These are phyloP conservation scores for Allomyces macrogynus DNA, from an alignment of 192 early-diverging fungal genomes.

Conservation along the genomic window DNA sequence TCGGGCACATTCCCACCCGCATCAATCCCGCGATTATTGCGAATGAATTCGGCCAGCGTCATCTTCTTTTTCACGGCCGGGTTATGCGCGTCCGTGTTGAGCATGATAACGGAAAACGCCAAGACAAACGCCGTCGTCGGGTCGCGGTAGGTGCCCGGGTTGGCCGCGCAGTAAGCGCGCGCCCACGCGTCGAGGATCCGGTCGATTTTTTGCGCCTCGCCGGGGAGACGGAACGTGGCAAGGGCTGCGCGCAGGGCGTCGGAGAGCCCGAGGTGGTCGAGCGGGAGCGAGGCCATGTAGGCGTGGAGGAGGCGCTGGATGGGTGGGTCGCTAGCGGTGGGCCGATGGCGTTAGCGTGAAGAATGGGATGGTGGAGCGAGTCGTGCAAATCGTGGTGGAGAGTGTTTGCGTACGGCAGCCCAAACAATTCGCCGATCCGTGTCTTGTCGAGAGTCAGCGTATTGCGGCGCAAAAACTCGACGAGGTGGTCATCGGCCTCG, in stretches of 20 bases:
- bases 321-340: conserved; percentile 40
- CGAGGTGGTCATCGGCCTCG: neutral
- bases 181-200: conserved; percentile 93
- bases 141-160: conserved; percentile 59
- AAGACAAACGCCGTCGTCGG: conserved; percentile 83
- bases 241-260: conserved; percentile 62
- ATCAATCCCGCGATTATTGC: conserved; percentile 84
- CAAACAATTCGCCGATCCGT: neutral
- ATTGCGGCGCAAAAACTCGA: neutral
- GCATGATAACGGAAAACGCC: conserved; percentile 79
- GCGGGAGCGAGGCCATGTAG: conserved; percentile 77
- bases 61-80: conserved; percentile 67
- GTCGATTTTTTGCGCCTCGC: conserved; percentile 91
- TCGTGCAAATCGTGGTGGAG: neutral
- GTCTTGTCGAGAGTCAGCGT: neutral
- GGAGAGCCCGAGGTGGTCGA: conserved; percentile 46
- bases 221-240: conserved; percentile 75
- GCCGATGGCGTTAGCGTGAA: no score
- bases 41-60: conserved; percentile 65
- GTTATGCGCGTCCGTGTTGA: conserved; percentile 85
- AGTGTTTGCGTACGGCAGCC: neutral
- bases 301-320: conserved; percentile 88
- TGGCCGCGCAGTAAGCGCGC: conserved; percentile 66
- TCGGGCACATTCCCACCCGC: conserved; percentile 57
- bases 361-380: neutral